Conservation (phyloP, 345 rosid genomes). For the Populus euphratica region DNA sequence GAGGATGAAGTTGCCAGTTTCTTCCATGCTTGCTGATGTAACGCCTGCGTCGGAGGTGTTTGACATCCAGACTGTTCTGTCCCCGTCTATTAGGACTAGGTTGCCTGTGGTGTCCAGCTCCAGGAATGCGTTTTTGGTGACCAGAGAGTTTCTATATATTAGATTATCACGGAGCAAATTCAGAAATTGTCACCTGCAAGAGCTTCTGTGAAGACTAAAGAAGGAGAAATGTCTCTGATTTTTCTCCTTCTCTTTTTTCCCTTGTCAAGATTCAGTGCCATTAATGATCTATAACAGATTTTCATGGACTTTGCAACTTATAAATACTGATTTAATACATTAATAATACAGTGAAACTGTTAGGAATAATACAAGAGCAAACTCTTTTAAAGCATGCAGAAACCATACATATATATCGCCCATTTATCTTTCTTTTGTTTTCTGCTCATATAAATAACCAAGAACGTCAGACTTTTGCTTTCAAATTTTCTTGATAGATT, state of each 20-base stretch:
- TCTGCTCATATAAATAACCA: too few species aligned
- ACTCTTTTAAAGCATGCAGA: too few species aligned
- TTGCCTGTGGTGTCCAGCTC: conserved; percentile 73
- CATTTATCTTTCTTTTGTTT: too few species aligned
- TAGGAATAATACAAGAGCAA: too few species aligned
- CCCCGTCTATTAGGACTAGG: conserved; percentile 58
- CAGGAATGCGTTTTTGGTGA: conserved; percentile 59
- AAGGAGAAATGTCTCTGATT: conserved; percentile 7
- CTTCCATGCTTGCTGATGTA: too few species aligned
- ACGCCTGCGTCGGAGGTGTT: too few species aligned
- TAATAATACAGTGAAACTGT: too few species aligned
- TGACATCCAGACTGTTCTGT: conserved; percentile 56
- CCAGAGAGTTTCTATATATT: conserved; percentile 75
- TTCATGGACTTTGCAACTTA: background rate
- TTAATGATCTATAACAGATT: background rate
- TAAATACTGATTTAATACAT: too few species aligned
- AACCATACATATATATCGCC: too few species aligned
- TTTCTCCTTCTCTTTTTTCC: background rate
- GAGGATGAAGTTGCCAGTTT: too few species aligned
- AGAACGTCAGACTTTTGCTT: too few species aligned
- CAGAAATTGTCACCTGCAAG: conserved; percentile 29
- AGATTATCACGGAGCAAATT: conserved; percentile 44
- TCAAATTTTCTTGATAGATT: too few species aligned
- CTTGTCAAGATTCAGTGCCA: conserved; percentile 6
- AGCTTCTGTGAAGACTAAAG: conserved; percentile 33